Evolutionary conservation across 495 filamentous ascomycete genomes (phyloP).

Genomic region (Tuber umbilicatum): DNA sequence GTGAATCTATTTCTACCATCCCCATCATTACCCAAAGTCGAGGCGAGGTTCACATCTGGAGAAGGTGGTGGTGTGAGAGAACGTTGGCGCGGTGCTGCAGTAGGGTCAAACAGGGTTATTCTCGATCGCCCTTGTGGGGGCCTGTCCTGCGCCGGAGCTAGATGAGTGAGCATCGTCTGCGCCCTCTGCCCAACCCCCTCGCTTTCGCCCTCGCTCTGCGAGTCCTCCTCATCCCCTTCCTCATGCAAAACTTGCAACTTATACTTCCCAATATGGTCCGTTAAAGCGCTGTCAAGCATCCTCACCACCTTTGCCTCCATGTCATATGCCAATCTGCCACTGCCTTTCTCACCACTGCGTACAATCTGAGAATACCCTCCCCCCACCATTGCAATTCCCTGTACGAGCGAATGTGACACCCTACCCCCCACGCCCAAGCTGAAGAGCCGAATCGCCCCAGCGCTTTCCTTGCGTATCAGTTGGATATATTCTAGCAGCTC

Average conservation of each 20-base stretch:
- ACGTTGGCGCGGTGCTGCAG: constrained; percentile 41
- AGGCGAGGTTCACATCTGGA: constrained; percentile 43
- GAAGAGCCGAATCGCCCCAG: constrained; percentile 55
- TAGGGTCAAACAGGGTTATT: constrained; percentile 9
- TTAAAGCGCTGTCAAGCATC: constrained; percentile 61
- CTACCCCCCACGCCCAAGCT: constrained; percentile 57
- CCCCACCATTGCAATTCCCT: constrained; percentile 59
- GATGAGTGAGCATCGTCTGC: constrained; percentile 40
- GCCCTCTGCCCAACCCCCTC: constrained; percentile 53
- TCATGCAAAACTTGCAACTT: constrained; percentile 55
- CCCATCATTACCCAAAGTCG: constrained; percentile 42
- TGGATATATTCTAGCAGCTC: constrained; percentile 52
- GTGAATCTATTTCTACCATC: constrained; percentile 43
- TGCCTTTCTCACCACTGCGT: constrained; percentile 46
- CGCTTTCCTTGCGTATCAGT: constrained; percentile 46
- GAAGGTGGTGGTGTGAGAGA: constrained; percentile 46
- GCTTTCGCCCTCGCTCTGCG: constrained; percentile 49
- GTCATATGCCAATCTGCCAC: constrained; percentile 27
- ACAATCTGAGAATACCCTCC: constrained; percentile 60
- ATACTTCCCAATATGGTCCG: constrained; percentile 56
- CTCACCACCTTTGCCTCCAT: constrained; percentile 59
- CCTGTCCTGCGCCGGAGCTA: background rate
- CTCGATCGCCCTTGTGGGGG: constrained; percentile 15
- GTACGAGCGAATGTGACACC: constrained; percentile 58
- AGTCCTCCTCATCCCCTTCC: constrained; percentile 28